Base-by-base conservation (phyloP, 805 yeast genomes). In the Candida stauntonica region DNA sequence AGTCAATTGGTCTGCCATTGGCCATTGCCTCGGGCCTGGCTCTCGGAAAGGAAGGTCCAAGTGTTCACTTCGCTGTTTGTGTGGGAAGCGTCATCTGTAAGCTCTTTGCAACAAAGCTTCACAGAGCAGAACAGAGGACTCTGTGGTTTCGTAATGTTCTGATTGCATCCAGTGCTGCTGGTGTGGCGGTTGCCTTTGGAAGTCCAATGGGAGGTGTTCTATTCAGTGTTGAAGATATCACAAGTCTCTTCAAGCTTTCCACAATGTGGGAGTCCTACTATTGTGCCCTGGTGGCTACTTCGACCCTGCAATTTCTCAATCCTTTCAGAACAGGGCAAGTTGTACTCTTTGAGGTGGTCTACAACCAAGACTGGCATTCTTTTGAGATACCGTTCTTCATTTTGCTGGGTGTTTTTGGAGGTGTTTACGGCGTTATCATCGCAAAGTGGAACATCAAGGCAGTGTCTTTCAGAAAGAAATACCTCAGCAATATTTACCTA, bases 171-270 rank as follows among this genome's bases (percentile, higher is more conserved):
- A 75, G 96, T 8, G 98, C 96, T 3, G 96, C 99, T 1, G 99
- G 99, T 37, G 98, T 93, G 7, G 98, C 98, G 0, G 98, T 93
- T 7, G 99, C 98, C 0, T 93, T 93, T 67, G 98, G 96, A 0
- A 77, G 89, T 11, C 99, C 99, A 0, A 87, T 91, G 66, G 95
- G 95, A 18, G 99, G 99, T 13, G 98, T 93, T 1, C 62, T 93
- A 28, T 93, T 94, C 59, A 79, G 95, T 11, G 73, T 93, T 42
- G 99, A 93, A 58, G 99, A 93, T 51, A 87, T 93, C 21, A 76
- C 93, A 0, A 70, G 81, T 23, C 73, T 75, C 29, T 82, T 87
- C 57, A 83, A 78, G 48, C 64, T 88, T 13, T 71, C 83, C 3
- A 85, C 96, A 1, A 72, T 94, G 60, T 86, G 95, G 94, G 84